Evolutionary conservation across 139 green algal genomes (phyloP), one percentile per base, ranked within the genome.

Genomic region (Mesotaenium endlicherianum): DNA sequence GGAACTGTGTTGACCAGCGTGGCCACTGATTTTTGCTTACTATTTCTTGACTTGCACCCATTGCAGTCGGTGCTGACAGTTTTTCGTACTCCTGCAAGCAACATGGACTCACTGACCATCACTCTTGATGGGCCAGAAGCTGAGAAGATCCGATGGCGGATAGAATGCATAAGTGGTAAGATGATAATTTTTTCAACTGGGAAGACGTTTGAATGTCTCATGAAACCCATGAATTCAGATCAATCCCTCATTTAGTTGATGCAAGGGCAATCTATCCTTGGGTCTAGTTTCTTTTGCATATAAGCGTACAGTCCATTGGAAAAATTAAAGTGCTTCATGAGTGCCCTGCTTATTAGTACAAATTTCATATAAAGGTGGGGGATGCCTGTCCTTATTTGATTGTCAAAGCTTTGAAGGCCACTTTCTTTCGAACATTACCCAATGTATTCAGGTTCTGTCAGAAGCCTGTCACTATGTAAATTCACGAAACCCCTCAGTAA

Each of bases 31-130:
- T 77, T 30, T 36, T 81, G 20, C 43, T 81, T n/a, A n/a, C n/a
- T n/a, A n/a, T n/a, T n/a, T n/a, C n/a, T n/a, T n/a, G n/a, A n/a
- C n/a, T n/a, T n/a, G n/a, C n/a, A n/a, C n/a, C 2, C 34, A 14
- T 2, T 70, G 39, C 72, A 87, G 81, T 74, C 72, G 30, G 72
- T 87, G 30, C 39, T 45, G 17, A 77, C 74, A 26, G 60, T 85
- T 43, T 83, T 87, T 75, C 74, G 81, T 30, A 87, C 81, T 30
- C n/a, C 70, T 31, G 36, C 80, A n/a, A 38, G 38, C n/a, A 86
- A 43, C 34, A 75, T 86, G 43, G 76, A 84, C 17, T 75, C 17
- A 43, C 74, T 86, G 30, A 76, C 74, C 34, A 86, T 86, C 36
- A 55, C 49, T 16, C 26, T 86, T n/a, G 70, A 81, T 14, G 43